Evolutionary conservation across 2,329 filamentous ascomycete species (phyloP).

Genomic region (Pseudogymnoascus sp.): DNA sequence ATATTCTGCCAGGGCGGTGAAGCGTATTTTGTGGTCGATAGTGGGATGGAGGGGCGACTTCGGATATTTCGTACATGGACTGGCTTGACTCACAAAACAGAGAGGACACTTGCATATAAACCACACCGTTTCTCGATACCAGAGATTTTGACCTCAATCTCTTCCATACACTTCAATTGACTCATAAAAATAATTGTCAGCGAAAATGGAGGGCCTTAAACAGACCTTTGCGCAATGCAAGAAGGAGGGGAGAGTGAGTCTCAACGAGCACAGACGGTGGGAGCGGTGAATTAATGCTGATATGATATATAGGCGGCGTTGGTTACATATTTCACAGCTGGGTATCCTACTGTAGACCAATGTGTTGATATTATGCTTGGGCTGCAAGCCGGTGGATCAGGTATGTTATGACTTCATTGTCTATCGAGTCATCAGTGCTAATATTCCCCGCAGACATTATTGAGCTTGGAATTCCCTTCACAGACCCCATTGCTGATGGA

Average conservation of each 20-base stretch:
- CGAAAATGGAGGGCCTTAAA: constrained; percentile 43
- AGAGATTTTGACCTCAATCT: not conserved
- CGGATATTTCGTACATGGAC: constrained; percentile 10
- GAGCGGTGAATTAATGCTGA: constrained; percentile 11
- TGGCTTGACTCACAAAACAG: constrained; percentile 1
- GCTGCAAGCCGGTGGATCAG: constrained; percentile 87
- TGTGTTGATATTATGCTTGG: constrained; percentile 78
- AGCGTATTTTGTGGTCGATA: constrained; percentile 8
- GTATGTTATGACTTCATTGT: constrained; percentile 40
- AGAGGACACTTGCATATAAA: constrained; percentile 9
- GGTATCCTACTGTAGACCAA: constrained; percentile 75
- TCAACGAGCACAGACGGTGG: not conserved
- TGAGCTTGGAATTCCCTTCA: constrained; percentile 93
- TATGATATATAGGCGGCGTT: constrained; percentile 47
- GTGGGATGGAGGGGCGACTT: constrained; percentile 9
- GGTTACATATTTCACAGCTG: constrained; percentile 93
- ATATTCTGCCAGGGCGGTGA: constrained; percentile 10
- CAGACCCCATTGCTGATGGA: constrained; percentile 95
- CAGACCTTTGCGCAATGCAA: constrained; percentile 50
- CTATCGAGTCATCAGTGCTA: constrained; percentile 4
- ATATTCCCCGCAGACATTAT: constrained; percentile 62
- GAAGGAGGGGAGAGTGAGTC: constrained; percentile 38
- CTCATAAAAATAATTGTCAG: not conserved
- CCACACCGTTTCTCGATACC: not conserved
- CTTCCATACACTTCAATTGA: constrained; percentile 17